Base-by-base conservation (phyloP, 257 asterid genomes). In the Nicotiana tomentosiformis region DNA sequence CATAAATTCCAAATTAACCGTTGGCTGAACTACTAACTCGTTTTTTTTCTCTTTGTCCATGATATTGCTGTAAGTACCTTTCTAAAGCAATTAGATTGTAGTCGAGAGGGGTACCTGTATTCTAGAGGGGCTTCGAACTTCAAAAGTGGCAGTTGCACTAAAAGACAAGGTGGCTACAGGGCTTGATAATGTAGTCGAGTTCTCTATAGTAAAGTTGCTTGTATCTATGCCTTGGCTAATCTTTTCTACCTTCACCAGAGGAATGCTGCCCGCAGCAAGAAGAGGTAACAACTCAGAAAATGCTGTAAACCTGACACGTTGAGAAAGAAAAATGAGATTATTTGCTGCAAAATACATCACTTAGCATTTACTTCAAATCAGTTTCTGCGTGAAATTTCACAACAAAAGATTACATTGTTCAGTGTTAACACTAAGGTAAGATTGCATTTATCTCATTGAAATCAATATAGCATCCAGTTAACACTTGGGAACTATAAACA, bases 241-340 rank as follows among this genome's bases (percentile, higher is more conserved):
- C 92, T 90, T 90, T 84, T 96, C 96, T 69, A 96, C 97, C 90
- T 92, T 96, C 88, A 96, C 89, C 57, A 84, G 70, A 16, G 98
- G 99, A 80, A 92, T 82, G 84, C 86, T 92, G 85, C 95, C 86
- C 62, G 87, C 89, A 82, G 98, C 98, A 81, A 96, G 95, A 79
- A 96, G 97, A 77, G 99, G 99, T 88, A 96, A 86, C 82, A 96
- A 87, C 86, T 96, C 99, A 16, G 98, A 94, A 91, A 89, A 91
- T 78, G 98, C 97, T 10, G 99, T 96, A 89, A 84, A 96, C 97
- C 99, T 96, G 93, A 85, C 82, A 84, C 84, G 82, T 57, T 46
- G 65, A 79, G 69, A 77, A 66, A 67, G 77, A 67, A 88, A 72
- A 76, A 69, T 82, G 56, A 65, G 56, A 84, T 76, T 29, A 49